phyloP scores from a whole-genome alignment of 1,139 yeast genomes.

The Diutina pseudorugosa region DNA sequence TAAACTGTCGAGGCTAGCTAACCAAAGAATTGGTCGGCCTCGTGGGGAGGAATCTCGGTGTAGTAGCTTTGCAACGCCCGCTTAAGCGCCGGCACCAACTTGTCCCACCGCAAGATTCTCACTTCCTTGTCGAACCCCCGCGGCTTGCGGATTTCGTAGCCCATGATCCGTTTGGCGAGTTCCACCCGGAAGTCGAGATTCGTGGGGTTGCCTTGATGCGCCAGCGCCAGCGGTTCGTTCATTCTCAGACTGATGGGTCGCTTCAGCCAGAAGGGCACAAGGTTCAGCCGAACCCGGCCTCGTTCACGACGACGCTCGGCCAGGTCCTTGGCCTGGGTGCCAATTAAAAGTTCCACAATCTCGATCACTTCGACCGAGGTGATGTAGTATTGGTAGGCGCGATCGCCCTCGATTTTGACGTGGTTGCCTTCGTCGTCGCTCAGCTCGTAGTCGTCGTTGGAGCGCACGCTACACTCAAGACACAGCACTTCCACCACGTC shows the following conservation, averaged over 20 bases:
- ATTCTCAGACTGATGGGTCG: conserved; percentile 40
- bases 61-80: conserved; percentile 57
- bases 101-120: conserved; percentile 49
- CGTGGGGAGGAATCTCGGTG: conserved; percentile 31
- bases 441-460: conserved; percentile 21
- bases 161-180: conserved; percentile 53
- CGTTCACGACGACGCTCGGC: conserved; percentile 45
- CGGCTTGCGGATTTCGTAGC: conserved; percentile 50
- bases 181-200: conserved; percentile 39
- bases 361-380: conserved; percentile 58
- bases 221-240: conserved; percentile 12
- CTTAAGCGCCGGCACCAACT: conserved; percentile 43
- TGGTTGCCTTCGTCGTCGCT: conserved; percentile 5
- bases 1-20: neutral
- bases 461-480: conserved; percentile 14
- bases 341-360: conserved; percentile 48
- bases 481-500: conserved; percentile 51
- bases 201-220: conserved; percentile 6
- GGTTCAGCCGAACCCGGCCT: conserved; percentile 50
- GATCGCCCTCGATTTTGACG: conserved; percentile 7
- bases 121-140: conserved; percentile 61
- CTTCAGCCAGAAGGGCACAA: conserved; percentile 60
- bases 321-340: conserved; percentile 29
- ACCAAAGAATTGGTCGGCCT: conserved; percentile 1
- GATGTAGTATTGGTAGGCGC: conserved; percentile 30